Conservation (phyloP, 225 moss, liverwort and hornwort genomes). For the Asterella californica region DNA sequence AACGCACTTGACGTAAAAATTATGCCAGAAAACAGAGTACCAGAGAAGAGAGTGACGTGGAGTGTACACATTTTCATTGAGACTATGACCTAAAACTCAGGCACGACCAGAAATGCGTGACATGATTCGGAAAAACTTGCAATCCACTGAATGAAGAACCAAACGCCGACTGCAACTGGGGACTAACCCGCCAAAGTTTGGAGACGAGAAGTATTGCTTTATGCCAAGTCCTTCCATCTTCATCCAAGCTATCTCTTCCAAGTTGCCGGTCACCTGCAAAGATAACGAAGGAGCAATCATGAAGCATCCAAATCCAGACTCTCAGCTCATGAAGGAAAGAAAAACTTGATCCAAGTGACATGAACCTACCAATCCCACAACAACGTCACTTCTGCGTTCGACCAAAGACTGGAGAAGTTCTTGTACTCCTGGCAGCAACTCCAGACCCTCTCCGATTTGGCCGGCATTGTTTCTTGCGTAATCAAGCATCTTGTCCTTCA, state of each 20-base stretch:
- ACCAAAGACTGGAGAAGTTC: slow-evolving; percentile 63
- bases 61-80: neutral
- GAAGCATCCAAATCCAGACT: neutral
- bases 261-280: slow-evolving; percentile 81
- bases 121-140: neutral
- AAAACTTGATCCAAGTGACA: neutral
- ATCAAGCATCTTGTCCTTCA: slow-evolving; percentile 84
- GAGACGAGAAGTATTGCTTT: slow-evolving; percentile 68
- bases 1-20: no score
- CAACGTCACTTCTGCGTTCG: slow-evolving; percentile 57
- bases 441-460: slow-evolving; percentile 78
- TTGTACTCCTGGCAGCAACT: slow-evolving; percentile 77
- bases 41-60: neutral
- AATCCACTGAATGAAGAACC: neutral
- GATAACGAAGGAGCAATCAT: neutral
- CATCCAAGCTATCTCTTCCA: slow-evolving; percentile 91
- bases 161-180: neutral
- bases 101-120: neutral
- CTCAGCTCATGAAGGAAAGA: neutral
- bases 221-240: slow-evolving; percentile 90
- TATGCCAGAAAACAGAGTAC: neutral
- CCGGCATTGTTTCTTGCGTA: slow-evolving; percentile 63
- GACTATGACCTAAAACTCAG: neutral
- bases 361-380: slow-evolving; percentile 65
- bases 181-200: slow-evolving; percentile 85